A percentile compares a stretch with the other conserved stretches of the same genome.
phyloP scores from a whole-genome alignment of 2,329 filamentous ascomycete genomes.

The Aureobasidium lini region DNA sequence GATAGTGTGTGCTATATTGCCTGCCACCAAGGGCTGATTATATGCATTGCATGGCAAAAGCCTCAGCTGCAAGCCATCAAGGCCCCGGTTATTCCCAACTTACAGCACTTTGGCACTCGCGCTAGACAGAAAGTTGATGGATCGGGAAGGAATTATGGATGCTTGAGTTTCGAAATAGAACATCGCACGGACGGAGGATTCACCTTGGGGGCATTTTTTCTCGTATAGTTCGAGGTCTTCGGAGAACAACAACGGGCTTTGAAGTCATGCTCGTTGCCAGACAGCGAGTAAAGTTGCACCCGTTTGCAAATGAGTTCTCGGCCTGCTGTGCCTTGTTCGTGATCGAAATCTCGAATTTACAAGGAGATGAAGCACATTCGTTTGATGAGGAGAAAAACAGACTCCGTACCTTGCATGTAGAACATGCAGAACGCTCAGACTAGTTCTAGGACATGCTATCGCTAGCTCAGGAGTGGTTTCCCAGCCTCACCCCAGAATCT shows the following conservation, averaged over 20 bases:
- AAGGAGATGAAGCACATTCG: not conserved
- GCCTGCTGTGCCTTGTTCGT: not conserved
- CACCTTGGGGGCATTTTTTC: not conserved
- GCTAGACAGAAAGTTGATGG: not conserved
- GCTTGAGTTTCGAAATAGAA: slow-evolving; percentile 8
- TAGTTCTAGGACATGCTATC: slow-evolving; percentile 5
- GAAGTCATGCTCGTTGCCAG: not conserved
- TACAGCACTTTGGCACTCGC: not conserved
- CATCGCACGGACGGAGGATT: slow-evolving; percentile 7
- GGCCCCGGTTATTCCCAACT: not conserved
- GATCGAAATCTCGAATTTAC: not conserved
- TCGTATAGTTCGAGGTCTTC: not conserved
- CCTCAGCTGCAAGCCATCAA: slow-evolving; percentile 6
- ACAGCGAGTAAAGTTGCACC: not conserved
- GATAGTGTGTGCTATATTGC: slow-evolving; percentile 2
- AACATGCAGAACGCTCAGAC: not conserved
- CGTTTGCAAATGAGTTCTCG: not conserved
- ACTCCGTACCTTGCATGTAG: slow-evolving; percentile 5
- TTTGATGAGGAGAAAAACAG: not conserved
- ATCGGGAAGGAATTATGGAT: slow-evolving; percentile 2
- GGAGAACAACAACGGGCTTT: not conserved
- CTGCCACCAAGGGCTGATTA: slow-evolving; percentile 3
- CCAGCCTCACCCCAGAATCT: slow-evolving; percentile 7
- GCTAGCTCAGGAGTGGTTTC: slow-evolving; percentile 7
- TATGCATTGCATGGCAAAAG: not conserved